Conservation (phyloP, 495 filamentous ascomycete species). For the Neurospora intermedia region DNA sequence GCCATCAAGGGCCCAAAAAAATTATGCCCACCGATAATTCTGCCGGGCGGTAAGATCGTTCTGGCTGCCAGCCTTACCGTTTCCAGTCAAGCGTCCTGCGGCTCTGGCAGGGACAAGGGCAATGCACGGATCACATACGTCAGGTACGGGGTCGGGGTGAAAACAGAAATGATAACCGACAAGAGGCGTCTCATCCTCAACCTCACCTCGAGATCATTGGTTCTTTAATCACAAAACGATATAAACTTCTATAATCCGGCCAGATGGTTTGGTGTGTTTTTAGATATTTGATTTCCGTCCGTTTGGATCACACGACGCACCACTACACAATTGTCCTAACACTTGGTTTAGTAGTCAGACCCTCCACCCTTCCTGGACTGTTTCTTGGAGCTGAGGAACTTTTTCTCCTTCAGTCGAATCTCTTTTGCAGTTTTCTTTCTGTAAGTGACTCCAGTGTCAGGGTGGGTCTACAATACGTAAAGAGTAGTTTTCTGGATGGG, state of each 20-base stretch:
- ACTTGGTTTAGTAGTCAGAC: constrained; percentile 1
- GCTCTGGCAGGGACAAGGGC: background rate
- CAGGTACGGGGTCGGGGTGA: background rate
- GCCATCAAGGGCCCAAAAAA: background rate
- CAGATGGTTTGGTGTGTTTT: background rate
- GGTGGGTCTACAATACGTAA: background rate
- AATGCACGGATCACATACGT: background rate
- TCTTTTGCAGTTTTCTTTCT: constrained; percentile 68
- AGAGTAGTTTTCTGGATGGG: no score
- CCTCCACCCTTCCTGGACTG: constrained; percentile 43
- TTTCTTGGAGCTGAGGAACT: constrained; percentile 73
- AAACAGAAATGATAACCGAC: background rate
- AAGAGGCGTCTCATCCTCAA: background rate
- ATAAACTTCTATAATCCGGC: background rate
- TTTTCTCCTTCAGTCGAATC: constrained; percentile 61
- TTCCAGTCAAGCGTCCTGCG: background rate
- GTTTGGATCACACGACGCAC: no score
- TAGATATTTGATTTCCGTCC: background rate
- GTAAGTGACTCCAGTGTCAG: constrained; percentile 1
- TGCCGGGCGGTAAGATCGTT: background rate
- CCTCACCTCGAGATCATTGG: background rate
- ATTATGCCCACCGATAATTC: background rate
- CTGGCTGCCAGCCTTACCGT: background rate
- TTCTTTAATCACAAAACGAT: fast-evolving
- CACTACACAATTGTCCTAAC: background rate